phyloP scores from a whole-genome alignment of 176 grass and related monocot genomes.

The Oryza nivara region DNA sequence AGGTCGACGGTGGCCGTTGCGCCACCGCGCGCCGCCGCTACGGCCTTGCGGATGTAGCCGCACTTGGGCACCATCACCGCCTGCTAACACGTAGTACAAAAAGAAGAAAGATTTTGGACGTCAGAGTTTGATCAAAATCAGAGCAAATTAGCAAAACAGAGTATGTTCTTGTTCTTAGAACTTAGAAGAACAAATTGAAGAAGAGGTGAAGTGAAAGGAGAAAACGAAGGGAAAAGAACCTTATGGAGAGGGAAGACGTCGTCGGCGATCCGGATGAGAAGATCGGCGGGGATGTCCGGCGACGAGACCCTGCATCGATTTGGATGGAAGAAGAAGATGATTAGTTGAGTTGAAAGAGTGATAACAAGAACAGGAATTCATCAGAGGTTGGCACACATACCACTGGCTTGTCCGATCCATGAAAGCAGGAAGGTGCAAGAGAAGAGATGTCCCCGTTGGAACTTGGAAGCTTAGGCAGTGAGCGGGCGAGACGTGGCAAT shows the following conservation, averaged over 20 bases:
- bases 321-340: not conserved
- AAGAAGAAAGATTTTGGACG: not conserved
- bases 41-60: conserved; percentile 58
- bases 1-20: conserved; percentile 36
- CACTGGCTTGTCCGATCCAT: conserved; percentile 82
- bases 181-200: not conserved
- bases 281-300: conserved; percentile 59
- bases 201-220: not conserved
- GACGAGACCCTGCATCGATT: conserved; percentile 55
- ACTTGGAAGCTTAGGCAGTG: too few relatives aligned
- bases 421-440: not conserved
- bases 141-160: not conserved
- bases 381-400: conserved; percentile 21
- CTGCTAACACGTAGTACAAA: conserved; percentile 22
- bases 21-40: conserved; percentile 39
- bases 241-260: conserved; percentile 61
- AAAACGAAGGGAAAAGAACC: not conserved
- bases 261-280: conserved; percentile 57
- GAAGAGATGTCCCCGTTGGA: not conserved
- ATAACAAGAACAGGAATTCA: not conserved
- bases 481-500: too few relatives aligned
- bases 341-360: not conserved
- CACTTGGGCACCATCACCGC: conserved; percentile 82
- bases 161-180: not conserved
- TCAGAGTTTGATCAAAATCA: conserved; percentile 2